These are phyloP conservation scores for Basidiobolus heterosporus DNA, from an alignment of 371 early-diverging fungal genomes.

Conservation along the genomic window DNA sequence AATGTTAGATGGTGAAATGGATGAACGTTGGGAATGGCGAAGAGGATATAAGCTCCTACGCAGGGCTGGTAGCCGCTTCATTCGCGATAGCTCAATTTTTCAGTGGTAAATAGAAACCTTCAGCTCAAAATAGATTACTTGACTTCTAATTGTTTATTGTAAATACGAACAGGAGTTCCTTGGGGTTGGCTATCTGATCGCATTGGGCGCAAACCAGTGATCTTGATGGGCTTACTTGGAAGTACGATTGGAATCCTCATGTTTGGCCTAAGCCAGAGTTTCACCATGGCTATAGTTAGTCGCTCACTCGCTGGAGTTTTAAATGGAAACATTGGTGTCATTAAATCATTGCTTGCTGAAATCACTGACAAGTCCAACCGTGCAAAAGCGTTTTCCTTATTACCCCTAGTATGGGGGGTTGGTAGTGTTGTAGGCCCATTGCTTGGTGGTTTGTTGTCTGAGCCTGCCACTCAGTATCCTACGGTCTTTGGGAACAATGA, in stretches of 20 bases:
- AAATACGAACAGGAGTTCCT: conserved; percentile 9
- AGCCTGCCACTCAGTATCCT: conserved; percentile 53
- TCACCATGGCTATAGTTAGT: conserved; percentile 42
- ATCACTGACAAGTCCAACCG: conserved; percentile 57
- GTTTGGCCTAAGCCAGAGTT: conserved; percentile 59
- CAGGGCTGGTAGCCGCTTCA: conserved; percentile 34
- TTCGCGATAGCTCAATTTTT: conserved; percentile 44
- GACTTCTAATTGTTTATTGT: neutral
- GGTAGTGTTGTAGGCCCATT: conserved; percentile 37
- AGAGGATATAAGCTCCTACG: conserved; percentile 39
- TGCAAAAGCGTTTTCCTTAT: conserved; percentile 1
- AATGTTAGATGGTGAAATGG: conserved; percentile 30
- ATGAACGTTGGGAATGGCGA: conserved; percentile 30
- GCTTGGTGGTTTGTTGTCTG: conserved; percentile 58
- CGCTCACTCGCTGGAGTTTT: conserved; percentile 56
- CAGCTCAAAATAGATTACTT: neutral
- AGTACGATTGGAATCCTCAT: conserved; percentile 41
- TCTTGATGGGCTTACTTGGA: conserved; percentile 60
- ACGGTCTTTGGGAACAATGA: conserved; percentile 37
- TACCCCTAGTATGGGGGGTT: conserved; percentile 1
- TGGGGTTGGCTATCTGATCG: conserved; percentile 39
- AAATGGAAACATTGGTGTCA: conserved; percentile 68
- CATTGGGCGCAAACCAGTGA: conserved; percentile 63
- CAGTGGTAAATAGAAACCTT: conserved; percentile 17
- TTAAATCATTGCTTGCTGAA: conserved; percentile 77